These are phyloP conservation scores for Cocos nucifera DNA, from an alignment of 176 grass and related monocot genomes.

Conservation along the genomic window DNA sequence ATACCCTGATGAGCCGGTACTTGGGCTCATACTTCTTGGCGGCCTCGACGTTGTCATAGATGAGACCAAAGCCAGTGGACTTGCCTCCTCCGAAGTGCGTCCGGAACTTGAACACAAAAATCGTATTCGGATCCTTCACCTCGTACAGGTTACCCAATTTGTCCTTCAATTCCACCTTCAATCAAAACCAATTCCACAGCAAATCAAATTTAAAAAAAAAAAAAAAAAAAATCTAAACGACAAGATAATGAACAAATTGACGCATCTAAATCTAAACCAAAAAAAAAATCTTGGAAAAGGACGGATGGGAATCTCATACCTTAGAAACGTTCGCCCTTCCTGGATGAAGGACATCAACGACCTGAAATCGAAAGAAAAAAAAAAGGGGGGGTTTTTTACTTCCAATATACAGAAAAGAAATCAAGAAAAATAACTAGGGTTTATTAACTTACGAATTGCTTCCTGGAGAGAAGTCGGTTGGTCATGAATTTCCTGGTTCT, in stretches of 20 bases:
- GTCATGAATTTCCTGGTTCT: conserved; percentile 98
- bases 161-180: conserved; percentile 79
- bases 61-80: conserved; percentile 87
- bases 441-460: conserved; percentile 60
- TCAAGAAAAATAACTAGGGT: not conserved
- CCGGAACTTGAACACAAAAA: conserved; percentile 98
- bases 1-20: conserved; percentile 95
- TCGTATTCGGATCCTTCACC: conserved; percentile 75
- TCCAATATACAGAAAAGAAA: not conserved
- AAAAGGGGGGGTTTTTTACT: too few species aligned
- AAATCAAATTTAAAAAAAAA: not conserved
- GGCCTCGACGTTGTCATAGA: conserved; percentile 70
- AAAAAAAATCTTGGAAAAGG: not conserved
- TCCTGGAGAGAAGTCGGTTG: conserved; percentile 83
- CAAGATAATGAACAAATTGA: too few species aligned
- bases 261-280: not conserved
- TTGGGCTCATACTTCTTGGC: conserved; percentile 96
- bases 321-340: conserved; percentile 94
- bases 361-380: conserved; percentile 26
- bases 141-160: conserved; percentile 50
- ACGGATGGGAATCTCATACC: conserved; percentile 25
- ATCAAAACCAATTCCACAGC: not conserved
- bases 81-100: conserved; percentile 95
- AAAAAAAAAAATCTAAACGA: too few species aligned
- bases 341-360: conserved; percentile 90